These are phyloP conservation scores for Heimioporus sp. DNA, from an alignment of 768 basidiomycete genomes.

Conservation along the genomic window DNA sequence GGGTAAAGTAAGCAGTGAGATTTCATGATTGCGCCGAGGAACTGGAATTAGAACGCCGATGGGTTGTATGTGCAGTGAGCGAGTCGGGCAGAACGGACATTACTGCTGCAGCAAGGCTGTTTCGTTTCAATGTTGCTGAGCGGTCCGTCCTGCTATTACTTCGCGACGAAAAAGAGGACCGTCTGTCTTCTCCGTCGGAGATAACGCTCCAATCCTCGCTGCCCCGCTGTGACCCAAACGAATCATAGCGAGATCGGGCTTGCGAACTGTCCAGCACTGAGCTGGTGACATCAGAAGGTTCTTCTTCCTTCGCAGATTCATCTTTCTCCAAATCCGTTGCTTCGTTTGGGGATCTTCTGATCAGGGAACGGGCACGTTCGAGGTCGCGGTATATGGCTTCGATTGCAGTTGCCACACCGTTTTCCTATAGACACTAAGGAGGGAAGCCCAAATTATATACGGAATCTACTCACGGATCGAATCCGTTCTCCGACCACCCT, in stretches of 20 bases:
- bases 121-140: slow-evolving; percentile 50
- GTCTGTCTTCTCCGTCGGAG: slow-evolving; percentile 67
- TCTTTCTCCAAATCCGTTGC: slow-evolving; percentile 22
- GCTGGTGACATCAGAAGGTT: slow-evolving; percentile 25
- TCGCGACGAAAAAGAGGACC: slow-evolving; percentile 54
- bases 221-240: slow-evolving; percentile 51
- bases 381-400: slow-evolving; percentile 96
- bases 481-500: slow-evolving; percentile 84
- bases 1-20: background rate
- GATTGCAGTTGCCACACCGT: slow-evolving; percentile 90
- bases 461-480: slow-evolving; percentile 53
- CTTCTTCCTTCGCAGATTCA: slow-evolving; percentile 30
- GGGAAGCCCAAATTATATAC: background rate
- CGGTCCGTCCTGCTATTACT: slow-evolving; percentile 37
- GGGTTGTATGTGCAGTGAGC: slow-evolving; percentile 38
- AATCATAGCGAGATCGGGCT: slow-evolving; percentile 50
- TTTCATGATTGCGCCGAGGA: slow-evolving; percentile 25
- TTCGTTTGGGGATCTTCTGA: slow-evolving; percentile 51
- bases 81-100: slow-evolving; percentile 61
- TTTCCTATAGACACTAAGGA: slow-evolving; percentile 58
- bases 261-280: slow-evolving; percentile 33
- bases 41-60: slow-evolving; percentile 39
- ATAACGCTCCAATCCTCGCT: slow-evolving; percentile 91
- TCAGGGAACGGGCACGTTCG: slow-evolving; percentile 87
- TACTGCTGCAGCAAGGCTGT: slow-evolving; percentile 59